These are phyloP conservation scores for Torulaspora gathmanii DNA, from an alignment of 805 yeast genomes.

Conservation along the genomic window DNA sequence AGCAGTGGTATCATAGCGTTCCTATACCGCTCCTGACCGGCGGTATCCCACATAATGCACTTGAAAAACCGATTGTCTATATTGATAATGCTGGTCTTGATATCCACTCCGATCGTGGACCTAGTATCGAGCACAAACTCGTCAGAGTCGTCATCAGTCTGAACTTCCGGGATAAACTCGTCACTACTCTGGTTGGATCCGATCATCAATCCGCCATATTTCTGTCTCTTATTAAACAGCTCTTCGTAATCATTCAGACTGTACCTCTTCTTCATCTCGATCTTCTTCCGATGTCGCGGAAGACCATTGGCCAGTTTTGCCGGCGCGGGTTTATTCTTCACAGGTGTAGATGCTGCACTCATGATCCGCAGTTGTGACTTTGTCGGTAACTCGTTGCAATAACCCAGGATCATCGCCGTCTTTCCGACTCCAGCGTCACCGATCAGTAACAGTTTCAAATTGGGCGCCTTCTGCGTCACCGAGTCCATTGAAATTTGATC, in stretches of 20 bases:
- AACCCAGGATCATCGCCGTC: conserved; percentile 43
- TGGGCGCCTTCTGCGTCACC: conserved; percentile 15
- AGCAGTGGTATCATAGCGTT: conserved; percentile 43
- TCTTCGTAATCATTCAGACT: conserved; percentile 35
- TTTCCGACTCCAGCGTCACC: conserved; percentile 50
- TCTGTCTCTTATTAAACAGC: conserved; percentile 19
- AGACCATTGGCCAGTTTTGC: conserved; percentile 1
- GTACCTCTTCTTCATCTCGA: conserved; percentile 29
- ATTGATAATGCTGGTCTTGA: conserved; percentile 42
- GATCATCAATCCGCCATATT: conserved; percentile 12
- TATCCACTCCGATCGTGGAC: conserved; percentile 46
- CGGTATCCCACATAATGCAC: conserved; percentile 47
- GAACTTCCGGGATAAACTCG: conserved; percentile 11
- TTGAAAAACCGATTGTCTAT: conserved; percentile 43
- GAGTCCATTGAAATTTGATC: conserved; percentile 17
- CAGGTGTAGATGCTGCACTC: conserved; percentile 10
- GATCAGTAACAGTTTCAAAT: conserved; percentile 38
- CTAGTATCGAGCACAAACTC: conserved; percentile 36
- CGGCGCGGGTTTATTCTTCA: conserved; percentile 1
- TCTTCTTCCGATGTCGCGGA: conserved; percentile 13
- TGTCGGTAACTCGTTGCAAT: conserved; percentile 38
- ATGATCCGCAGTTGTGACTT: conserved; percentile 17
- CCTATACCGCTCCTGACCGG: conserved; percentile 48
- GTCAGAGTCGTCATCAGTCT: conserved; percentile 21
- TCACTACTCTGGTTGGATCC: conserved; percentile 4